Evolutionary conservation across 2,329 filamentous ascomycete species (phyloP).

Genomic region (Cercospora sp.): DNA sequence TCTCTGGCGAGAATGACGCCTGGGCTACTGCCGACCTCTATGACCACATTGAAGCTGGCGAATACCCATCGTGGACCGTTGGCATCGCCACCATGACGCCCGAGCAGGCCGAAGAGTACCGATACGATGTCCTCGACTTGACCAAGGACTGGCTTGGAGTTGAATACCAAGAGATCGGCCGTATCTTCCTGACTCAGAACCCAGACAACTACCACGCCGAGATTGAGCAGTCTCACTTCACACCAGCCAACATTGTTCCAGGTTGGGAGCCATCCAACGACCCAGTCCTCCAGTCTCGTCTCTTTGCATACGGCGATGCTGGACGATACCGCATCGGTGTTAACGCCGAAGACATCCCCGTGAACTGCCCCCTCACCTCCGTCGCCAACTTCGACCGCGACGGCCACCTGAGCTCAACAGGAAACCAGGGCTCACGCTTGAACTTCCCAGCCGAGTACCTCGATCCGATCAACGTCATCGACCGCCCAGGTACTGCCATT

Average conservation of each 20-base stretch:
- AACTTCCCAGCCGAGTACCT: constrained; percentile 34
- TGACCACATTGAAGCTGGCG: constrained; percentile 47
- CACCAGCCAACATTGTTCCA: constrained; percentile 53
- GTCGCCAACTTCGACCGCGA: constrained; percentile 38
- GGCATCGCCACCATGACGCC: constrained; percentile 51
- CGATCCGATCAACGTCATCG: constrained; percentile 33
- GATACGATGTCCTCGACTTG: constrained; percentile 56
- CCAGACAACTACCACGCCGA: constrained; percentile 56
- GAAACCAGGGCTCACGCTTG: constrained; percentile 33
- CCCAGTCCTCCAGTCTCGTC: constrained; percentile 52
- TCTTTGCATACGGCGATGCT: constrained; percentile 52
- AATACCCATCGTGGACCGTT: constrained; percentile 48
- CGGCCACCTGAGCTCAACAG: constrained; percentile 29
- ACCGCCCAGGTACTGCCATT: constrained; percentile 28
- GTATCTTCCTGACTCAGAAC: constrained; percentile 56
- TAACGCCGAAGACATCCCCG: constrained; percentile 55
- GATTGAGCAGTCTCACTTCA: constrained; percentile 56
- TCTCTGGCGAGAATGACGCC: constrained; percentile 54
- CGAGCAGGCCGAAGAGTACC: constrained; percentile 51
- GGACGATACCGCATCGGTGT: constrained; percentile 56
- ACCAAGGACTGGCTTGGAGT: constrained; percentile 56
- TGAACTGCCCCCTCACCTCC: constrained; percentile 48
- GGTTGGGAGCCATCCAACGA: constrained; percentile 54
- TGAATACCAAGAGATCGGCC: constrained; percentile 51
- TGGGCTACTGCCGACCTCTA: constrained; percentile 52